Evolutionary conservation across 345 rosid species (phyloP), one percentile per base, ranked within the genome.

Genomic region (Erysimum cheiranthoides): DNA sequence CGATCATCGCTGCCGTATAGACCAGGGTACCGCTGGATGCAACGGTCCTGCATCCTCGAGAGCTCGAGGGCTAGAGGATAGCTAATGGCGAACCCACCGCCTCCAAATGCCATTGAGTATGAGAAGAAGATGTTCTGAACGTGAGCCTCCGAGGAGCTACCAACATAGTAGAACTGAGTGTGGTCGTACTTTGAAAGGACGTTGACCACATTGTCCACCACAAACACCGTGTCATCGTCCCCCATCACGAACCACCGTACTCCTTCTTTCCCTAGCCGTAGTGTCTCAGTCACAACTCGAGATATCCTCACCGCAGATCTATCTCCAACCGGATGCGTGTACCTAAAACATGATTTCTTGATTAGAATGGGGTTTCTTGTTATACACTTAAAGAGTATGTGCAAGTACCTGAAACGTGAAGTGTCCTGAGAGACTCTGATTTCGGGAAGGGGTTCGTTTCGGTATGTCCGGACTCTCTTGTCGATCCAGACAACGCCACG

Each of bases 161-260:
- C 95, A 0, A 89, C 79, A 46, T 89, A 93, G 65, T 90, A 90
- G 35, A 79, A 83, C 81, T 86, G 90, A 14, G 77, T 82, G 28
- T 88, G 95, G 47, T 89, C 90, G 38, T 90, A 89, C 52, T 89
- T 89, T 0, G 88, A 81, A 0, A 89, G 81, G 1, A 86, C 84
- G 8, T 88, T 84, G 2, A 84, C 90, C 70, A 89, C 88, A 73
- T 90, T 89, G 10, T 90, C 93, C 28, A 81, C 88, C 10, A 90
- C 30, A 34, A 90, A 93, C 10, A 90, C 85, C 0, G 96, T 90
- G 34, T 93, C 98, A 10, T 93, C 96, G 14, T 93, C 96, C 5
- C 92, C 96, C 95, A 93, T 90, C 38, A 90, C 93, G 30, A 89
- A 90, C 98, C 93, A 90, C 63, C 93, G 71, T 11, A 90, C 86